These are phyloP conservation scores for Pseudogymnoascus sp. DNA, from an alignment of 2,329 filamentous ascomycete species.

Conservation along the genomic window DNA sequence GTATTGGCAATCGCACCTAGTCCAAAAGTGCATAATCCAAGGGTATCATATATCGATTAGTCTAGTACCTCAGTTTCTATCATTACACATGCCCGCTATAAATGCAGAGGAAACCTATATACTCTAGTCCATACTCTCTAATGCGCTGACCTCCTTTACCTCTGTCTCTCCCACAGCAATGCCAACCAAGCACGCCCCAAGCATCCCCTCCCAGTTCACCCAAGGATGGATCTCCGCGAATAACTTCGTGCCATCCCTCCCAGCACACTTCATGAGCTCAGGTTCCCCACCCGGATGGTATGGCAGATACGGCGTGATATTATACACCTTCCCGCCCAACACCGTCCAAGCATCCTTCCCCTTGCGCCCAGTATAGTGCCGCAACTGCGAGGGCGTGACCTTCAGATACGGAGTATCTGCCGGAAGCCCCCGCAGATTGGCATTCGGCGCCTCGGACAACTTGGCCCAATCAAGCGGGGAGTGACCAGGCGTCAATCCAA, in stretches of 20 bases:
- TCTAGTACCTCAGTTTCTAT: background rate
- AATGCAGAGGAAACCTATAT: conserved; percentile 3
- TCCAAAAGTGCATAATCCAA: background rate
- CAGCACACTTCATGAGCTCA: conserved; percentile 61
- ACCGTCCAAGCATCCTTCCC: conserved; percentile 87
- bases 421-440: conserved; percentile 61
- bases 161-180: conserved; percentile 47
- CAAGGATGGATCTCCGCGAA: conserved; percentile 65
- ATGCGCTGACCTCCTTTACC: conserved; percentile 32
- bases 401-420: conserved; percentile 52
- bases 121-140: conserved; percentile 57
- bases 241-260: conserved; percentile 54
- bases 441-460: conserved; percentile 54
- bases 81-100: conserved; percentile 7
- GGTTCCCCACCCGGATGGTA: conserved; percentile 86
- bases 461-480: conserved; percentile 95
- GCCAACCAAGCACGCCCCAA: conserved; percentile 57
- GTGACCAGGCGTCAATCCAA: conserved; percentile 81
- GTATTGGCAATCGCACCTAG: background rate
- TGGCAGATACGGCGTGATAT: conserved; percentile 79
- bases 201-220: conserved; percentile 68
- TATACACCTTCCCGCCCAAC: conserved; percentile 87
- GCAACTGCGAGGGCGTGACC: conserved; percentile 77
- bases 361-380: conserved; percentile 71
- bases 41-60: conserved; percentile 13